A percentile compares a stretch with the other conserved stretches of the same genome.
Evolutionary conservation across 2,329 filamentous ascomycete genomes (phyloP).

Genomic region (Aureobasidium zeae): DNA sequence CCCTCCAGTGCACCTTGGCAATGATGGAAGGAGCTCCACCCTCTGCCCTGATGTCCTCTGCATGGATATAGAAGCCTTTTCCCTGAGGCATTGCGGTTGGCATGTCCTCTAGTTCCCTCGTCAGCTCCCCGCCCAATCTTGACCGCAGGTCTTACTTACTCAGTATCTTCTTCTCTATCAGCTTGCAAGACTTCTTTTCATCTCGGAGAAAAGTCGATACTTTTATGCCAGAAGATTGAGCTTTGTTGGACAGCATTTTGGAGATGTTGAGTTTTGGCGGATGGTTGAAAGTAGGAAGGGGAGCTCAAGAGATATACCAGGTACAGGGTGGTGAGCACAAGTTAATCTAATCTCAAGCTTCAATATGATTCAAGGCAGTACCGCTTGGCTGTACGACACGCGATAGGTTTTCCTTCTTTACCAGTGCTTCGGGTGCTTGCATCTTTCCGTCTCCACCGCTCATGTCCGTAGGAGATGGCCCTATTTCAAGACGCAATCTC

Average conservation of each 20-base stretch:
- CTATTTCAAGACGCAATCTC: background rate
- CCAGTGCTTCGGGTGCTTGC: constrained; percentile 2
- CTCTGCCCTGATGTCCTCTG: background rate
- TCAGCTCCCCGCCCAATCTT: constrained; percentile 2
- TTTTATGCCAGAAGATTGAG: constrained; percentile 1
- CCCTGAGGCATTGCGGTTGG: constrained; percentile 6
- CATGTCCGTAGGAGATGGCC: background rate
- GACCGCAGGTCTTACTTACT: background rate
- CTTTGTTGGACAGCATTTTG: background rate
- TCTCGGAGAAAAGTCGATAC: background rate
- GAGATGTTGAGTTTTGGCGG: background rate
- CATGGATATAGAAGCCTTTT: constrained; percentile 2
- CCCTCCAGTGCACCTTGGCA: constrained; percentile 5
- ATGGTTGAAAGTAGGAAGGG: background rate
- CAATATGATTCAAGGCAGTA: background rate
- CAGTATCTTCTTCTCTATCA: constrained; percentile 12
- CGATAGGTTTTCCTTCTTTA: constrained; percentile 2
- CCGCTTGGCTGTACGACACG: constrained; percentile 2
- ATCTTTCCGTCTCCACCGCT: background rate
- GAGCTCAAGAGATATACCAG: background rate
- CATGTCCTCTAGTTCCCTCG: background rate
- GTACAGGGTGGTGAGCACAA: constrained; percentile 5
- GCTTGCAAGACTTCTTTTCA: constrained; percentile 6
- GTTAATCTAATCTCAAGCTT: background rate
- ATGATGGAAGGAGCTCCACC: background rate